Evolutionary conservation across 345 rosid species (phyloP).

Genomic region (Draba incana): DNA sequence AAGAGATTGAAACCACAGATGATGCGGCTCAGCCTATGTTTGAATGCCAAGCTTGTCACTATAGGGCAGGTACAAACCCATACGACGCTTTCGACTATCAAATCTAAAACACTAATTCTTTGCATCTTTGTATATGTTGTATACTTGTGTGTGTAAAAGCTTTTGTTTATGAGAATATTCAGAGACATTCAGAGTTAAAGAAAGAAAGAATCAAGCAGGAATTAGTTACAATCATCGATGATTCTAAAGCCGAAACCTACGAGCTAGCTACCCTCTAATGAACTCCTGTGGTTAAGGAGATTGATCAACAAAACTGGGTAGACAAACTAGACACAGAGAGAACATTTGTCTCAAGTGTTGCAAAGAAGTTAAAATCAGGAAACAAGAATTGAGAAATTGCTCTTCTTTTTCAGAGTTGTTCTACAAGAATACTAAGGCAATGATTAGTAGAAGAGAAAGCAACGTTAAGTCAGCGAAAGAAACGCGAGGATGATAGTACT

Average conservation of each 20-base stretch:
- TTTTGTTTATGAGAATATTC: background rate
- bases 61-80: slow-evolving; percentile 28
- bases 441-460: slow-evolving; percentile 45
- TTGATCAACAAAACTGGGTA: slow-evolving; percentile 43
- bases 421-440: slow-evolving; percentile 54
- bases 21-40: slow-evolving; percentile 43
- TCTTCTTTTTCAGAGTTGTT: slow-evolving; percentile 34
- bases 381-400: slow-evolving; percentile 42
- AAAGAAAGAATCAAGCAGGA: slow-evolving; percentile 31
- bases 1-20: slow-evolving; percentile 21
- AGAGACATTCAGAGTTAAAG: background rate
- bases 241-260: slow-evolving; percentile 21
- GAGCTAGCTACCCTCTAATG: slow-evolving; percentile 29
- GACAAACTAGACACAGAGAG: slow-evolving; percentile 29
- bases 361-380: slow-evolving; percentile 29
- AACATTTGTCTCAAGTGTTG: slow-evolving; percentile 35
- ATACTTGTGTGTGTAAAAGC: no score
- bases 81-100: slow-evolving; percentile 31
- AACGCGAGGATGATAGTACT: slow-evolving; percentile 35
- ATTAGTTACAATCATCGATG: slow-evolving; percentile 36
- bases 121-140: slow-evolving; percentile 14
- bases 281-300: slow-evolving; percentile 22
- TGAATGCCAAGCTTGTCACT: slow-evolving; percentile 60
- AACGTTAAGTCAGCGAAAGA: slow-evolving; percentile 55
- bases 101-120: slow-evolving; percentile 6